Evolutionary conservation across 164 flowering plant genomes (phyloP).

Genomic region (Vitis cinerea): DNA sequence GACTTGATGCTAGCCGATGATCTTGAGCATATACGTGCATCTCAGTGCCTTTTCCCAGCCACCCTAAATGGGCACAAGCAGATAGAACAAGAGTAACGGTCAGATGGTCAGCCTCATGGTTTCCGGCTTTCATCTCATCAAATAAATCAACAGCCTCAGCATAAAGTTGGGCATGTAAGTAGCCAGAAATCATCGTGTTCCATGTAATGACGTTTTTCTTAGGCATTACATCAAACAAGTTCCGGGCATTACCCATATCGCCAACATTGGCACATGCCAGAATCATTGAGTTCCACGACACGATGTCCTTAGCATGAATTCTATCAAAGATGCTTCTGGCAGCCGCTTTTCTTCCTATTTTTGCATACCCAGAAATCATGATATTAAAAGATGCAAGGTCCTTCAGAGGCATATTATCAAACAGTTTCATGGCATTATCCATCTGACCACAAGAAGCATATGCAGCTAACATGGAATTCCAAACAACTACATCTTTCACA

Average conservation of each 20-base stretch:
- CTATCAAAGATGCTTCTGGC: constrained; percentile 27
- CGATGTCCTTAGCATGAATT: constrained; percentile 29
- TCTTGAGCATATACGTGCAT: constrained; percentile 22
- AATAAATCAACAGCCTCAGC: constrained; percentile 26
- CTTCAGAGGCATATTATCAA: constrained; percentile 25
- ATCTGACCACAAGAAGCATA: constrained; percentile 34
- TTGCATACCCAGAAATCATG: constrained; percentile 39
- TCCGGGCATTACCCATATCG: constrained; percentile 27
- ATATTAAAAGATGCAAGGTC: constrained; percentile 31
- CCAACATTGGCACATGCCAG: constrained; percentile 20
- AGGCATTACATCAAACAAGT: constrained; percentile 31
- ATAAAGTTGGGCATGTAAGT: constrained; percentile 15
- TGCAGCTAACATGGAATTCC: constrained; percentile 45
- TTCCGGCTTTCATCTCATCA: constrained; percentile 21
- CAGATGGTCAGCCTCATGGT: constrained; percentile 23
- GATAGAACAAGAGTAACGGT: constrained; percentile 29
- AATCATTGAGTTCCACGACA: constrained; percentile 52
- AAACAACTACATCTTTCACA: constrained; percentile 34
- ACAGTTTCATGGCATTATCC: constrained; percentile 24
- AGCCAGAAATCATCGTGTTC: constrained; percentile 40
- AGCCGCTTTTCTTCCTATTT: constrained; percentile 11
- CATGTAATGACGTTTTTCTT: constrained; percentile 35
- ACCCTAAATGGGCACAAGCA: constrained; percentile 35
- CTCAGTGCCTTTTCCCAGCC: constrained; percentile 21
- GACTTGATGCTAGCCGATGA: constrained; percentile 13